Percentiles rank a stretch among this genome's conserved stretches.
Conservation (phyloP, 768 basidiomycete genomes). For the Amanita rimosa region DNA sequence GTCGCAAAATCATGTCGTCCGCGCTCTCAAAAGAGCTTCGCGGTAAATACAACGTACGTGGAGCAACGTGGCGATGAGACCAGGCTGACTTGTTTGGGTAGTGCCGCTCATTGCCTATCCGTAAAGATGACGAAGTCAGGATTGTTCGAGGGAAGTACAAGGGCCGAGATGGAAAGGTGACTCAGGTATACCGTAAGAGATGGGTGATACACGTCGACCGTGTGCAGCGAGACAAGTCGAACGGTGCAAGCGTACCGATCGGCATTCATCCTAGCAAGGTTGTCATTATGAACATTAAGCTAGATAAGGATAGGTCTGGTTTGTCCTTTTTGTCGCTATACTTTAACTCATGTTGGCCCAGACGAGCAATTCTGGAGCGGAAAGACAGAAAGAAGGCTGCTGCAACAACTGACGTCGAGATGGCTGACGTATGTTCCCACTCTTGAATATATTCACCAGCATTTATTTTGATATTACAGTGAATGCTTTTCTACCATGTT, state of each 20-base stretch:
- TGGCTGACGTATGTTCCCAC: slow-evolving; percentile 52
- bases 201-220: slow-evolving; percentile 99
- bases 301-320: slow-evolving; percentile 77
- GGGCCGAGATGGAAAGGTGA: slow-evolving; percentile 97
- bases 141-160: slow-evolving; percentile 98
- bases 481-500: slow-evolving; percentile 14
- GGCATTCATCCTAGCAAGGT: slow-evolving; percentile 97
- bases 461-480: slow-evolving; percentile 19
- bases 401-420: slow-evolving; percentile 56
- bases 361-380: slow-evolving; percentile 79
- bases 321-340: background rate
- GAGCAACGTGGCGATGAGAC: background rate
- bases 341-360: slow-evolving; percentile 14
- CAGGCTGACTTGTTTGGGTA: slow-evolving; percentile 17
- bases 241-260: slow-evolving; percentile 87
- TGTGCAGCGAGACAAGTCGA: slow-evolving; percentile 95
- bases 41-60: slow-evolving; percentile 77
- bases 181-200: slow-evolving; percentile 97
- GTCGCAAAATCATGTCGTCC: slow-evolving; percentile 98
- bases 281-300: slow-evolving; percentile 85
- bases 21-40: slow-evolving; percentile 93
- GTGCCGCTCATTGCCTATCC: slow-evolving; percentile 87
- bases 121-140: slow-evolving; percentile 97
- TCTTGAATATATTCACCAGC: slow-evolving; percentile 4
- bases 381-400: slow-evolving; percentile 66